Evolutionary conservation across 345 rosid species (phyloP).

Genomic region (Lumnitzera racemosa): DNA sequence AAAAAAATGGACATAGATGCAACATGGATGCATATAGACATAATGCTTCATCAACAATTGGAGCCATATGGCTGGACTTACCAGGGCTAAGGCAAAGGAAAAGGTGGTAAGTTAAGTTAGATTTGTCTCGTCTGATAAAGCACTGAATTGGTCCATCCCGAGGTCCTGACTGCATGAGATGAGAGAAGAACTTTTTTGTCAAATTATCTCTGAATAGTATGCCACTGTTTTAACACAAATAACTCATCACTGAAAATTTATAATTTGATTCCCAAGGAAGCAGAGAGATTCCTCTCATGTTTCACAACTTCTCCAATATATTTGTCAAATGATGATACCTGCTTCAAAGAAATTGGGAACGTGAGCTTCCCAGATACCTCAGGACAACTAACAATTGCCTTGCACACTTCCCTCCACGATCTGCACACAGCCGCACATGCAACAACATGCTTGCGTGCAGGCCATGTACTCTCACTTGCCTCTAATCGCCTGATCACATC

Average conservation of each 20-base stretch:
- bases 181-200: neutral
- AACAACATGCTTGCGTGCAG: constrained; percentile 80
- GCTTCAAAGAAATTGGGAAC: constrained; percentile 86
- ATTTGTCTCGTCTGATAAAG: constrained; percentile 87
- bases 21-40: too few relatives aligned
- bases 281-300: neutral
- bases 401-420: constrained; percentile 94
- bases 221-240: too few relatives aligned
- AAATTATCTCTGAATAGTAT: constrained; percentile 1
- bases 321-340: constrained; percentile 17
- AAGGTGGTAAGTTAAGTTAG: constrained; percentile 80
- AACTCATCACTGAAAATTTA: neutral
- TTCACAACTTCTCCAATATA: neutral
- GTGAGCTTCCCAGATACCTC: constrained; percentile 87
- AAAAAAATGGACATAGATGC: too few relatives aligned
- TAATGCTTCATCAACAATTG: too few relatives aligned
- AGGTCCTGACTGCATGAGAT: constrained; percentile 62
- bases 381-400: constrained; percentile 73
- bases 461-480: constrained; percentile 82
- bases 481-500: constrained; percentile 91
- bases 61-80: constrained; percentile 15
- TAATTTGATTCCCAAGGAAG: neutral
- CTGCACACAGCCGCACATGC: constrained; percentile 95
- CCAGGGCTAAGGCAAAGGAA: constrained; percentile 92
- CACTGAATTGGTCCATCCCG: constrained; percentile 86